phyloP scores from a whole-genome alignment of 83 land plant species.

The Picea engelmannii region DNA sequence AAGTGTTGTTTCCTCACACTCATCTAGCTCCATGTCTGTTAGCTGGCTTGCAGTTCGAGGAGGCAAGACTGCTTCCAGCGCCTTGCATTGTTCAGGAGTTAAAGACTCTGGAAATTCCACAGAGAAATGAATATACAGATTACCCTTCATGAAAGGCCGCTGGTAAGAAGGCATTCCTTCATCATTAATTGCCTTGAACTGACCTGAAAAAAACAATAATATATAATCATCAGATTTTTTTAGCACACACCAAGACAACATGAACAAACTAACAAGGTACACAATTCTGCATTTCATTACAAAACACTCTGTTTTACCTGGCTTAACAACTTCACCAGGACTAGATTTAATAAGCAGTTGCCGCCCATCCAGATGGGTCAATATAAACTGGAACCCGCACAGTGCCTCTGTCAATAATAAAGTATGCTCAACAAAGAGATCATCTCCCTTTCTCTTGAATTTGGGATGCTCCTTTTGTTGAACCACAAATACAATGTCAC shows the following conservation, averaged over 20 bases:
- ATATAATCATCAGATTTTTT: too few species aligned
- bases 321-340: conserved; percentile 73
- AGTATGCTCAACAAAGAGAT: conserved; percentile 64
- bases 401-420: conserved; percentile 66
- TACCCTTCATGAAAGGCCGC: conserved; percentile 73
- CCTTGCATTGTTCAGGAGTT: conserved; percentile 34
- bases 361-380: conserved; percentile 79
- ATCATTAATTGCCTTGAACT: conserved; percentile 73
- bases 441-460: conserved; percentile 73
- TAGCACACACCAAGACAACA: too few species aligned
- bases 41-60: conserved; percentile 26
- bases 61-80: conserved; percentile 35
- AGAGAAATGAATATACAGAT: conserved; percentile 56
- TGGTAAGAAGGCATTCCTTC: conserved; percentile 79
- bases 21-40: conserved; percentile 50
- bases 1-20: conserved; percentile 63
- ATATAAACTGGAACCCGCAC: conserved; percentile 80
- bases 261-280: too few species aligned
- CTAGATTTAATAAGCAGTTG: conserved; percentile 73
- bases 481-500: conserved; percentile 67
- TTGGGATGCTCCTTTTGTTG: conserved; percentile 74
- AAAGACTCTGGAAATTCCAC: conserved; percentile 64
- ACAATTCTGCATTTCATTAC: too few species aligned
- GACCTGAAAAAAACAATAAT: conserved; percentile 33
- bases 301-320: conserved; percentile 36